Evolutionary conservation across 192 early-diverging fungal species (phyloP).

Genomic region (Globomyces pollinis-pini): DNA sequence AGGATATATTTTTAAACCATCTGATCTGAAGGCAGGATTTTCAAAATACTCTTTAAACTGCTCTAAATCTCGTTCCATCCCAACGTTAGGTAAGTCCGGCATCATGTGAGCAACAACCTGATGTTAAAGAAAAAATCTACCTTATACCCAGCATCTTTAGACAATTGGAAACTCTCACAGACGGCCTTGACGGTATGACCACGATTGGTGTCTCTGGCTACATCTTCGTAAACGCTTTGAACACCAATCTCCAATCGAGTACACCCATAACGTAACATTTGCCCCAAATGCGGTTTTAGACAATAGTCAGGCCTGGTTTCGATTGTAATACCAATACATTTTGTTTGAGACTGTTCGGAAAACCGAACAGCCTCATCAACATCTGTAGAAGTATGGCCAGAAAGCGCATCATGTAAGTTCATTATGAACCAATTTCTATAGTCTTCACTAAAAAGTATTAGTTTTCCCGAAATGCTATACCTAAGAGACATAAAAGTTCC

Average conservation of each 20-base stretch:
- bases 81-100: conserved; percentile 99
- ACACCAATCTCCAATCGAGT: conserved; percentile 97
- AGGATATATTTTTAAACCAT: conserved; percentile 97
- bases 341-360: conserved; percentile 92
- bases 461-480: conserved; percentile 14
- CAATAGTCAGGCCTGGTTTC: conserved; percentile 98
- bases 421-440: conserved; percentile 98
- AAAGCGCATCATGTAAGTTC: conserved; percentile 92
- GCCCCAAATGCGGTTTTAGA: conserved; percentile 89
- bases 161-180: conserved; percentile 93
- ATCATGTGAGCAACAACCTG: conserved; percentile 99
- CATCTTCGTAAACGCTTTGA: conserved; percentile 99
- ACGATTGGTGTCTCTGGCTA: conserved; percentile 95
- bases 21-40: conserved; percentile 96
- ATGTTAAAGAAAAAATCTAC: too few relatives aligned
- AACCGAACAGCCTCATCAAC: conserved; percentile 98
- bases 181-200: conserved; percentile 98
- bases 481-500: conserved; percentile 98
- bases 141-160: conserved; percentile 98
- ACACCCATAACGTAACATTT: conserved; percentile 99
- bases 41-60: conserved; percentile 97
- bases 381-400: conserved; percentile 79
- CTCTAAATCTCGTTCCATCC: conserved; percentile 98
- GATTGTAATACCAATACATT: conserved; percentile 99
- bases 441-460: too few relatives aligned